Percentiles rank a stretch among this genome's conserved stretches.
These are phyloP conservation scores for Chrysanthemum makinoi DNA, from an alignment of 129 eudicot genomes.

Conservation along the genomic window DNA sequence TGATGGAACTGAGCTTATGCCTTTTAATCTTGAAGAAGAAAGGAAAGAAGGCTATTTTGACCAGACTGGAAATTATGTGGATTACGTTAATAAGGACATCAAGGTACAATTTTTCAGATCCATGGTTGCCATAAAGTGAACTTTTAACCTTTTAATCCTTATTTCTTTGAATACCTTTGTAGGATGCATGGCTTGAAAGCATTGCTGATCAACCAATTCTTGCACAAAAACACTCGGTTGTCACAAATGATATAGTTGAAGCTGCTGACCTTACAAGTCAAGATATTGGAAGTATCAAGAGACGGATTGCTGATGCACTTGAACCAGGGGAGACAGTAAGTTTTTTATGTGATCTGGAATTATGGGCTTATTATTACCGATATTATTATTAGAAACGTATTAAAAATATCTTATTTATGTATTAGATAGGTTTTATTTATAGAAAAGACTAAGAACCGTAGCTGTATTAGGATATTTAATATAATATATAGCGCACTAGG, in stretches of 20 bases:
- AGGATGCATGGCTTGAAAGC: conserved; percentile 99
- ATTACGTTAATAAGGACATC: conserved; percentile 58
- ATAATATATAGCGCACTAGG: no score
- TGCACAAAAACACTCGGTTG: conserved; percentile 30
- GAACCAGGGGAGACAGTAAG: conserved; percentile 89
- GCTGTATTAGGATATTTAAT: no score
- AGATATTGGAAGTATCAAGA: conserved; percentile 78
- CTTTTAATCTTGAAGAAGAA: background rate
- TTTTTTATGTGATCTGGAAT: background rate
- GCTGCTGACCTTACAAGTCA: conserved; percentile 58
- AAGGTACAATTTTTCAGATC: conserved; percentile 48
- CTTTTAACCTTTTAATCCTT: conserved; percentile 14
- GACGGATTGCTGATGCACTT: conserved; percentile 87
- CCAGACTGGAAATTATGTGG: conserved; percentile 74
- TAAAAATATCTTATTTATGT: no score
- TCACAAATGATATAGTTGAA: conserved; percentile 38
- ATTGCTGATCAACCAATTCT: conserved; percentile 51
- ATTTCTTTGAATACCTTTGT: conserved; percentile 27
- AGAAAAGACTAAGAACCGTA: no score
- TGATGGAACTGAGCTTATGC: conserved; percentile 41
- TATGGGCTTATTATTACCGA: background rate
- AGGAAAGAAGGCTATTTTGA: background rate
- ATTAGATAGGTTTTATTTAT: no score
- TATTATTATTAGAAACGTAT: no score
- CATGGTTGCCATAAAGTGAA: conserved; percentile 10